Base-by-base conservation (phyloP, 1,139 yeast genomes). In the Saccharomyces hybrid region DNA sequence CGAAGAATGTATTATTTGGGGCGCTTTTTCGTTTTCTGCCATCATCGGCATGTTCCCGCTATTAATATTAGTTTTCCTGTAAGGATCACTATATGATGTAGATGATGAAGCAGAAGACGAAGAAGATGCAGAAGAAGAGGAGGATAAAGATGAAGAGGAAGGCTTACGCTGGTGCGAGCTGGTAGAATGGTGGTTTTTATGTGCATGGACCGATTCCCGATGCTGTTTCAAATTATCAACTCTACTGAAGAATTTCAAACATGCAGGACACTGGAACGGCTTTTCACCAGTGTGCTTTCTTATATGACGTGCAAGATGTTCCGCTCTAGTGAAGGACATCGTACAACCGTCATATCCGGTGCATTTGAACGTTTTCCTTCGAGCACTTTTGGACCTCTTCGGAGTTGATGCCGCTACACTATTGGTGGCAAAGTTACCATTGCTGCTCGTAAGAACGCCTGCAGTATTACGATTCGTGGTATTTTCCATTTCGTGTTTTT, bases 251-350 rank as follows among this genome's bases (percentile, higher is more conserved):
- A 83, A 81, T 64, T 91, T 83, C 47, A 82, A 77, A 70, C 98
- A 91, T 65, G 78, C 81, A 50, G 86, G 87, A 71, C 97, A 91
- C 53, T 88, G 82, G 69, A 89, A 91, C 2, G 98, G 98, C 55
- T 96, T 77, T 70, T 91, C 98, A 47, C 98, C 98, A 0, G 97
- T 91, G 69, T 91, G 98, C 67, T 90, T 91, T 53, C 97, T 75
- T 54, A 89, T 86, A 73, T 91, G 98, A 59, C 98, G 78, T 2
- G 97, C 96, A 62, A 91, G 77, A 70, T 91, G 97, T 69, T 91
- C 97, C 25, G 90, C 83, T 57, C 96, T 74, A 2, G 96, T 88
- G 69, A 90, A 90, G 11, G 91, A 81, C 96, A 90, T 91, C 56
- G 75, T 77, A 70, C 98, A 90, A 60, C 87, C 91, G n/a, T 91